Percentiles rank a stretch among this genome's conserved stretches.
These are phyloP conservation scores for Hypericum perforatum DNA, from an alignment of 345 rosid genomes.

Conservation along the genomic window DNA sequence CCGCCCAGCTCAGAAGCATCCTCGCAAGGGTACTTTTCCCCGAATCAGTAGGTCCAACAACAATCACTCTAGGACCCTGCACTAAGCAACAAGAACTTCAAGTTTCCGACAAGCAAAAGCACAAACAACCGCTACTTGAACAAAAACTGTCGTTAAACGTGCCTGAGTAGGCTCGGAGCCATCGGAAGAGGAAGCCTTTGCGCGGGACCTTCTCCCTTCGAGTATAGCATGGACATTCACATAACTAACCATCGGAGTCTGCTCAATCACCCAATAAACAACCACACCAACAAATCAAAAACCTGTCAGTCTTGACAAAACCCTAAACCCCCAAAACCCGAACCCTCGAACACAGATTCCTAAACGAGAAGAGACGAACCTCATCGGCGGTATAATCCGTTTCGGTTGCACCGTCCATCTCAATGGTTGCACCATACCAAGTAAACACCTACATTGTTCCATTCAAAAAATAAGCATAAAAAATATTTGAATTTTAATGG, in stretches of 20 bases:
- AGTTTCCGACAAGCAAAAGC: no score
- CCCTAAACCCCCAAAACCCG: background rate
- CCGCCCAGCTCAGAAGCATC: slow-evolving; percentile 98
- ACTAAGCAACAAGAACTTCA: slow-evolving; percentile 1
- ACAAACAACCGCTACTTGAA: background rate
- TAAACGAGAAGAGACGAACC: slow-evolving; percentile 25
- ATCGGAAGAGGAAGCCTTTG: slow-evolving; percentile 46
- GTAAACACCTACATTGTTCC: slow-evolving; percentile 53
- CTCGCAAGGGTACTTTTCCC: slow-evolving; percentile 82
- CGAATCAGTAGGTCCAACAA: slow-evolving; percentile 87
- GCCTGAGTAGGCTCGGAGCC: slow-evolving; percentile 56
- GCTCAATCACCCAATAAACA: slow-evolving; percentile 12
- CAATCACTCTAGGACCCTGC: slow-evolving; percentile 85
- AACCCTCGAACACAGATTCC: background rate
- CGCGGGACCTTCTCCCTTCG: slow-evolving; percentile 56
- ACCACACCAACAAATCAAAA: background rate
- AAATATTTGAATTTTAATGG: background rate
- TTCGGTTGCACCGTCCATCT: slow-evolving; percentile 76
- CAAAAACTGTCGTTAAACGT: background rate
- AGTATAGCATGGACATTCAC: slow-evolving; percentile 76
- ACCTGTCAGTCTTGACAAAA: background rate
- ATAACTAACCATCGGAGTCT: slow-evolving; percentile 98
- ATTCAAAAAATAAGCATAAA: background rate
- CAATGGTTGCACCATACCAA: slow-evolving; percentile 91
- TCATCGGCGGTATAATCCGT: slow-evolving; percentile 92